Evolutionary conservation across 2,329 filamentous ascomycete genomes (phyloP).

Genomic region (Emmonsiellopsis sp.): DNA sequence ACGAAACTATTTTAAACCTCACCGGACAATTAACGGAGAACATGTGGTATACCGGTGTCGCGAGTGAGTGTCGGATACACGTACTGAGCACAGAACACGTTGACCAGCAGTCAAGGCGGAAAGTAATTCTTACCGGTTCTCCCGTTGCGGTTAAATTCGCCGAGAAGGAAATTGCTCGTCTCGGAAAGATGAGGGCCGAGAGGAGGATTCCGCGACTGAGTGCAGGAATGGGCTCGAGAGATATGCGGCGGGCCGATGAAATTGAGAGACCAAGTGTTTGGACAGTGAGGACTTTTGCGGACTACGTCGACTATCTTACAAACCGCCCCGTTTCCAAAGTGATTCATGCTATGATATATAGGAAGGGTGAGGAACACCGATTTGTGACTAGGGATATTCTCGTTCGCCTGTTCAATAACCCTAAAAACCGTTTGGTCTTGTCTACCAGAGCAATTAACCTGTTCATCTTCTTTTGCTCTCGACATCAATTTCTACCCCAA

Average conservation of each 20-base stretch:
- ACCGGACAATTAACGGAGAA: constrained; percentile 28
- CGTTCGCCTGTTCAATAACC: constrained; percentile 22
- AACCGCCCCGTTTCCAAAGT: constrained; percentile 14
- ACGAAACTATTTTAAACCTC: constrained; percentile 26
- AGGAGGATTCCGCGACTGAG: too few species aligned
- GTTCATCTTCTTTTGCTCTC: constrained; percentile 28
- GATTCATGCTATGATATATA: constrained; percentile 12
- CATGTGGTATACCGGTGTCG: constrained; percentile 24
- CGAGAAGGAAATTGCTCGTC: constrained; percentile 15
- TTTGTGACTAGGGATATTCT: constrained; percentile 17
- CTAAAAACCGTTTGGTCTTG: constrained; percentile 20
- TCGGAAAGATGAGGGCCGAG: too few species aligned
- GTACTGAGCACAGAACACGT: constrained; percentile 19
- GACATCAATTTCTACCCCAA: constrained; percentile 21
- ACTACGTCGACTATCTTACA: constrained; percentile 31
- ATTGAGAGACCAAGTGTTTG: constrained; percentile 13
- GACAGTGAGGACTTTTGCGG: constrained; percentile 27
- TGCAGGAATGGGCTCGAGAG: not conserved
- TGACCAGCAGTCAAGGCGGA: constrained; percentile 23
- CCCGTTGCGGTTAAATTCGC: constrained; percentile 23
- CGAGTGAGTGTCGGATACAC: constrained; percentile 30
- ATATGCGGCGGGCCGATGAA: not conserved
- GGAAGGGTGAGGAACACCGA: constrained; percentile 8
- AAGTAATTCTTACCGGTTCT: constrained; percentile 26
- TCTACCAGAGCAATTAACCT: constrained; percentile 34